Evolutionary conservation across 2,329 filamentous ascomycete species (phyloP).

Genomic region (Cryphonectria naterciae): DNA sequence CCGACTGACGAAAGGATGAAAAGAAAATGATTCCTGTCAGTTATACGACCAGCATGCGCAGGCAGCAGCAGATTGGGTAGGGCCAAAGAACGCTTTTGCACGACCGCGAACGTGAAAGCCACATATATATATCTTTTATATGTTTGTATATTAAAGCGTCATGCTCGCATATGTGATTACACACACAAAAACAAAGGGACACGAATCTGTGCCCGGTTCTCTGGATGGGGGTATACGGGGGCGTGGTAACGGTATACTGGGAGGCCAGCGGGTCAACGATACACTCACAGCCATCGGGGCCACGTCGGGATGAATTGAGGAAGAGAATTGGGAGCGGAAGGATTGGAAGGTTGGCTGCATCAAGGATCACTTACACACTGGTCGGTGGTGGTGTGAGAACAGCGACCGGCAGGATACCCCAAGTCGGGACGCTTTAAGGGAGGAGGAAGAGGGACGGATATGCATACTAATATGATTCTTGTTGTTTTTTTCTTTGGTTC

Average conservation of each 20-base stretch:
- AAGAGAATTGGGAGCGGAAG: too few relatives aligned
- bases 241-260: neutral
- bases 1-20: neutral
- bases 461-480: slow-evolving; percentile 28
- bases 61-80: neutral
- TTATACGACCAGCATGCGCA: neutral
- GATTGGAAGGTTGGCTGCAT: neutral
- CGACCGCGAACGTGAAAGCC: neutral
- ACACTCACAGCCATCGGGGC: neutral
- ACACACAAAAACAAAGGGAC: neutral
- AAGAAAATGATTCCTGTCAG: neutral
- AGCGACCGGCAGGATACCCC: slow-evolving; percentile 4
- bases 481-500: slow-evolving; percentile 13
- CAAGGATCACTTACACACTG: neutral
- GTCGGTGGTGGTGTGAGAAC: neutral
- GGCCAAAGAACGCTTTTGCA: neutral
- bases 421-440: slow-evolving; percentile 5
- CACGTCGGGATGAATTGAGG: neutral
- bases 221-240: neutral
- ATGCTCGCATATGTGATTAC: slow-evolving; percentile 25
- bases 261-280: neutral
- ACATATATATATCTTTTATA: slow-evolving; percentile 14
- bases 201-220: slow-evolving; percentile 12
- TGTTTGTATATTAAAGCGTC: slow-evolving; percentile 25
- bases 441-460: neutral